Conservation (phyloP, 345 rosid genomes). For the Salix suchowensis region DNA sequence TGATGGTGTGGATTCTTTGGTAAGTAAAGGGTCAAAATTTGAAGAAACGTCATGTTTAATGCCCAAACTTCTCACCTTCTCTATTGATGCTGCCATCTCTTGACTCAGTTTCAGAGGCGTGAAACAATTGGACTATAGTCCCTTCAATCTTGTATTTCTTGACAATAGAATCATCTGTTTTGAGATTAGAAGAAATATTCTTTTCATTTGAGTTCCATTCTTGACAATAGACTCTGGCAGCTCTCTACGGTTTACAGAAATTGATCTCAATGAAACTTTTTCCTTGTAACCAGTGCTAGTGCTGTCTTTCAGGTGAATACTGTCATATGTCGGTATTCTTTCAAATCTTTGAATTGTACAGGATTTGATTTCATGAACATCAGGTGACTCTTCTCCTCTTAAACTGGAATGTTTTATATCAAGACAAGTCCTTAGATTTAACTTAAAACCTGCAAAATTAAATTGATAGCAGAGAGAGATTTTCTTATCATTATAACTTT, state of each 20-base stretch:
- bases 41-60: not conserved
- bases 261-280: constrained; percentile 16
- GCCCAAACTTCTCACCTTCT: not conserved
- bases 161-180: not conserved
- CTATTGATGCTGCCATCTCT: not conserved
- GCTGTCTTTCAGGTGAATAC: not conserved
- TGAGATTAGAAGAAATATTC: not conserved
- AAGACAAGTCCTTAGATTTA: constrained; percentile 7
- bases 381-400: constrained; percentile 8
- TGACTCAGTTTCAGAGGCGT: constrained; percentile 5
- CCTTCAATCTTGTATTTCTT: not conserved
- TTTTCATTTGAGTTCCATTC: constrained; percentile 13
- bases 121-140: not conserved
- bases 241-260: constrained; percentile 30
- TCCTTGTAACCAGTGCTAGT: not conserved
- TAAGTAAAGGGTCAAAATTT: constrained; percentile 1
- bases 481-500: not conserved
- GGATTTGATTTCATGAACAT: not conserved
- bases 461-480: not conserved
- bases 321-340: constrained; percentile 7
- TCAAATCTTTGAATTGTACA: not conserved
- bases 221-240: constrained; percentile 18
- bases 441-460: constrained; percentile 18
- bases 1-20: too few relatives aligned
- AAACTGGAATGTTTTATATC: constrained; percentile 1